These are phyloP conservation scores for Yamadazyma atmosphaerica DNA, from an alignment of 1,139 yeast genomes.

Conservation along the genomic window DNA sequence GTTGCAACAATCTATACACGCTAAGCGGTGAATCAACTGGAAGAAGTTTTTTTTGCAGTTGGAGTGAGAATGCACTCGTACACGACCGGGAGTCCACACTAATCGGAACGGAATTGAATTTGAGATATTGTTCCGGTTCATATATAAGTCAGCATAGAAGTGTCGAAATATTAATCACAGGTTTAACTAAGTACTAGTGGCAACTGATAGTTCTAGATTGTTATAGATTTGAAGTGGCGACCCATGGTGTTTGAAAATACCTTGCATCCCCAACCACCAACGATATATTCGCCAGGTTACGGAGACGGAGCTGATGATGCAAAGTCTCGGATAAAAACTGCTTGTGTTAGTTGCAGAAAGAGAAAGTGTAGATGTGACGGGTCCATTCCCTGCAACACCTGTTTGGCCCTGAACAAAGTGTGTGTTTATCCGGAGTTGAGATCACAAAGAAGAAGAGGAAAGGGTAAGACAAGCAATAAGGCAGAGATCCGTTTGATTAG, in stretches of 20 bases:
- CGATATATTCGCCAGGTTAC: too few relatives aligned
- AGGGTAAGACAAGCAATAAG: conserved; percentile 16
- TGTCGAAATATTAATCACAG: too few relatives aligned
- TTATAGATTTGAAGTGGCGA: too few relatives aligned
- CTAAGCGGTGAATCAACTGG: not conserved
- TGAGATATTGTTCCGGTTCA: too few relatives aligned
- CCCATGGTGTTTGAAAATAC: too few relatives aligned
- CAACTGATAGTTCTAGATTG: too few relatives aligned
- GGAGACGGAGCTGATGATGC: not conserved
- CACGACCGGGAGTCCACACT: too few relatives aligned
- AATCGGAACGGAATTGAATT: too few relatives aligned
- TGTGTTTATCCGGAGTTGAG: conserved; percentile 23
- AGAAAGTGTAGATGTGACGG: conserved; percentile 56
- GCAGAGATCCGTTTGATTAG: conserved; percentile 15
- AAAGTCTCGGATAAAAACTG: conserved; percentile 37
- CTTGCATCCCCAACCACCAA: too few relatives aligned
- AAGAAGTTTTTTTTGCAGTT: not conserved
- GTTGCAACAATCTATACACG: too few relatives aligned
- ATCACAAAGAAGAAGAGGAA: conserved; percentile 19
- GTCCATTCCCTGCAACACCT: conserved; percentile 40
- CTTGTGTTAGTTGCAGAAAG: conserved; percentile 51
- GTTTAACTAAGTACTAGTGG: too few relatives aligned
- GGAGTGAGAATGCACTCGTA: not conserved
- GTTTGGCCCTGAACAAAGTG: conserved; percentile 23
- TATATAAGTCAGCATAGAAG: too few relatives aligned